Base-by-base conservation (phyloP, 1,139 yeast genomes). In the Saccharomycopsis phalli region DNA sequence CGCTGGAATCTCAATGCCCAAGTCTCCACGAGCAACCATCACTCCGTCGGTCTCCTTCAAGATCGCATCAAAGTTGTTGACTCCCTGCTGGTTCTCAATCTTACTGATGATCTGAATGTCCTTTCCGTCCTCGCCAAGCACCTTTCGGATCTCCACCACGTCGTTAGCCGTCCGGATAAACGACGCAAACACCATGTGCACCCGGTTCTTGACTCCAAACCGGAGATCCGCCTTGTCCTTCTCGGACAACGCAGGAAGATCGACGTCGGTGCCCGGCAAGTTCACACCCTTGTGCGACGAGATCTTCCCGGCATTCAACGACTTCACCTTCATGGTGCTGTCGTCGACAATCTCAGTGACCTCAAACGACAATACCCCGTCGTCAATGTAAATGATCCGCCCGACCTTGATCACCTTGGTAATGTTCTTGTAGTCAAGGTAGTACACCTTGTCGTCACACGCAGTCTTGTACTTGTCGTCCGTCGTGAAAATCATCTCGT, bases 21-120 rank as follows among this genome's bases (percentile, higher is more conserved):
- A 76, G 65, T 93, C 98, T 74, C 98, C 99, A 70, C 99, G 81
- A 58, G 99, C 99, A 62, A 91, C 97, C 98, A 91, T 91, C 61
- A 91, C 96, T 74, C 97, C 99, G 63, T 93, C 98, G 50, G 98
- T 91, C 65, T 80, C 94, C 57, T 64, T 65, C 63, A 91, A 79
- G 60, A 91, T 91, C 50, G 86, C 96, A 65, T 91, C 98, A 63
- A 91, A 91, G 79, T 91, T 91, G 81, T 91, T 87, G 59, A 91
- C 97, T 74, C 99, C 99, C 71, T 91, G 99, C 71, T 88, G 96
- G 74, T 87, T 88, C 74, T 91, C 99, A 63, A 91, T 88, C 77
- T 91, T 91, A 62, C 88, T 81, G 57, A 91, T 87, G 66, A 91
- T 87, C 74, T 91, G 93, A 64, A 91, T 84, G 60, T 84, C 82